Evolutionary conservation across 2,329 filamentous ascomycete species (phyloP), one percentile per base, ranked within the genome.

Genomic region (Trichophyton mentagrophytes): DNA sequence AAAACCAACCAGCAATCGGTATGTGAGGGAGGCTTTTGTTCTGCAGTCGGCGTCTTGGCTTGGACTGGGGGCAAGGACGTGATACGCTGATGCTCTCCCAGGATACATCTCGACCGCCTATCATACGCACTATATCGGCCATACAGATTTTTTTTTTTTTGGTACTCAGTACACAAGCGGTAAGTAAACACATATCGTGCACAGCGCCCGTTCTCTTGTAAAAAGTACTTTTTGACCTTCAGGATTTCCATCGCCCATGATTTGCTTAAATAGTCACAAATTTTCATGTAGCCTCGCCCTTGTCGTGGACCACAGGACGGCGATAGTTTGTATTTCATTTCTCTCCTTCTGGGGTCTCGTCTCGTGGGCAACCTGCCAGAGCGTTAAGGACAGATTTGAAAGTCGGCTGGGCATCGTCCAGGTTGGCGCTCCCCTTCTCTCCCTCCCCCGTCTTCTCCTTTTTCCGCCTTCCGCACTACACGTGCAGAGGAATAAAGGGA

Each of bases 31-130:
- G 33, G 51, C n/a, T 55, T 55, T 55, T n/a, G 25, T 38, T 55
- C 51, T 55, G 27, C 51, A 55, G 51, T 36, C 27, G 51, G 51
- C 51, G 51, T 33, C 51, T 55, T 55, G 51, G 51, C 51, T 11
- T 9, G 51, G 27, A 20, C 51, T 8, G 27, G 15, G 15, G 51
- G 15, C 20, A 25, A 51, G 22, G 25, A 7, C 9, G 11, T 36
- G 51, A 55, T 33, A 55, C 51, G 51, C 33, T 36, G 17, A 33
- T 53, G 49, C 22, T 8, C 13, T 11, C 22, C 2, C 30, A 11
- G 30, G 51, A 36, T 20, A 55, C 51, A 36, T 36, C 51, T 55
- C 51, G 51, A 36, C 51, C 51, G 51, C 51, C 51, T 55, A 55
- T 55, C 51, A 55, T 55, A 55, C 27, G 27, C 25, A 55, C 30